Evolutionary conservation across 108 stramenopile species (phyloP), one percentile per base, ranked within the genome.

Genomic region (Halocafeteria seosinensis): DNA sequence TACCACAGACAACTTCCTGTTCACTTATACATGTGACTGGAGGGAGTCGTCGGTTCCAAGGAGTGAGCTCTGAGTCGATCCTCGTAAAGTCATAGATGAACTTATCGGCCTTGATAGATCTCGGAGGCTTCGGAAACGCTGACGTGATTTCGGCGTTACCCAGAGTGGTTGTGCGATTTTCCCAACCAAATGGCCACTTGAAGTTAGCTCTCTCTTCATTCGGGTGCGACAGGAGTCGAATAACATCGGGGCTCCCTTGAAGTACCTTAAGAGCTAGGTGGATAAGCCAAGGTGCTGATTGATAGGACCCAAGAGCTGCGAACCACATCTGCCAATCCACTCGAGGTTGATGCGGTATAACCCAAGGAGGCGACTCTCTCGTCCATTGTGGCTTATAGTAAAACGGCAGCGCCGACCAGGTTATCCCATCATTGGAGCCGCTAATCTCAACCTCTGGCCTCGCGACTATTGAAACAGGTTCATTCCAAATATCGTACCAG

Each of bases 301-400:
- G 67, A 62, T 76, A 72, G 11, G 32, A 51, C 0, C 77, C 76
- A 9, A 85, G 64, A 27, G 85, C 85, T 1, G 85, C 85, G 63
- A 85, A 85, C 85, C 85, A 85, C 80, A 83, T 78, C 74, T 76
- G 73, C 85, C 85, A 85, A 51, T 85, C 85, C 27, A 85, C 70
- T 2, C 72, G 58, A 9, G 78, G 78, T 58, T 85, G 82, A 59
- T 83, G 78, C 0, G 85, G 85, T 30, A 74, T 78, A 2, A 79
- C 68, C 55, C 74, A 78, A 29, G 21, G 50, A 34, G 83, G 81
- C 5, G 61, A 24, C 2, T 32, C 8, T 11, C 50, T 61, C 0
- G 66, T 50, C 12, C 61, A 53, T 0, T 80, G 80, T 0, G 85
- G 85, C 61, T 84, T 84, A 68, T 76, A 80, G 23, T 68, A 61